phyloP scores from a whole-genome alignment of 148 eudicot species.

The Fagopyrum esculentum region DNA sequence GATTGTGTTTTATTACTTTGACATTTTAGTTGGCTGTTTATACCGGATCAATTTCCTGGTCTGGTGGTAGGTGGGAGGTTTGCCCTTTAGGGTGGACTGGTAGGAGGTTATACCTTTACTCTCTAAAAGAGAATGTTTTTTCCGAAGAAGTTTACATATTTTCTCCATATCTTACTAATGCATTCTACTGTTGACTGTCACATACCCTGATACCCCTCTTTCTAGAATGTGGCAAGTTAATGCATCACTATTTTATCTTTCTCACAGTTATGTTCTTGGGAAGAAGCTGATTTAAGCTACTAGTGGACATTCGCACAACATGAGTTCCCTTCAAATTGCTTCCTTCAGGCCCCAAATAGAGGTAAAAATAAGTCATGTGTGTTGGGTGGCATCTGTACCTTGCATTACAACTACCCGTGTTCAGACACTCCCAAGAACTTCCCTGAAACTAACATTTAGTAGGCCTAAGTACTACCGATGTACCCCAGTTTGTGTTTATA shows the following conservation, averaged over 20 bases:
- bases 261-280: conserved; percentile 7
- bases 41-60: background rate
- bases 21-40: background rate
- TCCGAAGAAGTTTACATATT: too few relatives aligned
- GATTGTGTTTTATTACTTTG: background rate
- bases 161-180: too few relatives aligned
- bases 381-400: conserved; percentile 1
- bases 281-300: background rate
- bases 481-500: conserved; percentile 37
- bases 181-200: too few relatives aligned
- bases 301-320: conserved; percentile 16
- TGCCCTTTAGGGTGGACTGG: background rate
- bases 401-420: background rate
- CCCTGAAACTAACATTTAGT: conserved; percentile 15
- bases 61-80: too few relatives aligned
- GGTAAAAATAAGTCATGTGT: conserved; percentile 7
- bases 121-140: too few relatives aligned
- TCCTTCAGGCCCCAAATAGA: conserved; percentile 24
- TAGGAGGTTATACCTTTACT: too few relatives aligned
- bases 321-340: conserved; percentile 45
- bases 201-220: too few relatives aligned
- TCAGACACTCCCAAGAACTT: background rate
- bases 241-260: background rate
- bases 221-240: background rate
- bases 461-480: conserved; percentile 15